Evolutionary conservation across 352 stramenopile species (phyloP).

Genomic region (Phytophthora sansomeana): DNA sequence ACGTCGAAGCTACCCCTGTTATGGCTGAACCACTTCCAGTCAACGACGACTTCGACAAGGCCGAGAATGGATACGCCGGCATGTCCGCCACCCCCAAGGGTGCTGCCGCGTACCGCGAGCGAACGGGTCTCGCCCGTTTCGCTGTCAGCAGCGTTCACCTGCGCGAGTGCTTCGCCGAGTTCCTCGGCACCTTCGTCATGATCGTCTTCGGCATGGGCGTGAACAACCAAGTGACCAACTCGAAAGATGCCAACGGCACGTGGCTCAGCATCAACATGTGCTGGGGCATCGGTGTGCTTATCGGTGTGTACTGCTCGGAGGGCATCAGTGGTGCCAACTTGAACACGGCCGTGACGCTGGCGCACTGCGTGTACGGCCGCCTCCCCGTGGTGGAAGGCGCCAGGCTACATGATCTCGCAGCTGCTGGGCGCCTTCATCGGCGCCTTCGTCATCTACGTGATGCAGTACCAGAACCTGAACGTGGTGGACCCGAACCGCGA

Average conservation of each 20-base stretch:
- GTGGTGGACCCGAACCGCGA: slow-evolving; percentile 50
- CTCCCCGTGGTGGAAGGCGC: slow-evolving; percentile 49
- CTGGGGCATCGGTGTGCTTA: too few species aligned
- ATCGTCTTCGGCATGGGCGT: too few species aligned
- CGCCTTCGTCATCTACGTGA: slow-evolving; percentile 41
- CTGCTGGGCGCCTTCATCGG: slow-evolving; percentile 44
- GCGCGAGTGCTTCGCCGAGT: slow-evolving; percentile 49
- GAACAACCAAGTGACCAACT: too few species aligned
- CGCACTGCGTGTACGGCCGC: slow-evolving; percentile 43
- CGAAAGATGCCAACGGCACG: too few species aligned
- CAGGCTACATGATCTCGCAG: slow-evolving; percentile 51
- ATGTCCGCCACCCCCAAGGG: slow-evolving; percentile 15
- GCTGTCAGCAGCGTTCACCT: slow-evolving; percentile 28
- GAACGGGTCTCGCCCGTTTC: slow-evolving; percentile 48
- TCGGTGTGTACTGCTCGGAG: too few species aligned
- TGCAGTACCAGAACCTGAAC: slow-evolving; percentile 58
- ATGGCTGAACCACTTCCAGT: slow-evolving; percentile 13
- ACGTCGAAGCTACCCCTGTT: slow-evolving; percentile 14
- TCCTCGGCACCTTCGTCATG: slow-evolving; percentile 58
- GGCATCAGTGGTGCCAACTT: slow-evolving; percentile 56
- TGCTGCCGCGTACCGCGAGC: slow-evolving; percentile 18
- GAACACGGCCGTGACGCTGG: slow-evolving; percentile 59
- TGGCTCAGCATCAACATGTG: too few species aligned
- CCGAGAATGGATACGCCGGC: slow-evolving; percentile 14
- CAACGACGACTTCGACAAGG: slow-evolving; percentile 21